Evolutionary conservation across 75 land plant genomes (phyloP).

Genomic region (Selaginella moellendorffii): DNA sequence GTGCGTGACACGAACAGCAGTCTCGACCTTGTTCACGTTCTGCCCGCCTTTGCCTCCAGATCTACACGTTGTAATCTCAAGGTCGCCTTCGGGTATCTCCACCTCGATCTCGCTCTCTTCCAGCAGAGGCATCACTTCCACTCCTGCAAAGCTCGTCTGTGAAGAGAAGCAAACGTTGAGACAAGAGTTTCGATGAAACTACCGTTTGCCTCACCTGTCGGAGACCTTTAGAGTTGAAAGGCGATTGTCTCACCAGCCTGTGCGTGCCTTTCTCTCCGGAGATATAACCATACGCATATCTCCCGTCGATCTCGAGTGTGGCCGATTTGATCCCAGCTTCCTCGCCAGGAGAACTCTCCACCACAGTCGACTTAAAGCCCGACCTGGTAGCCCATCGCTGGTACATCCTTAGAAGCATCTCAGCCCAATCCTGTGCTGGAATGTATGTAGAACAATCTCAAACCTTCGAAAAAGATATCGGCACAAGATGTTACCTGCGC

Average conservation of each 20-base stretch:
- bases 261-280: constrained; percentile 96
- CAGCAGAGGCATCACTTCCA: constrained; percentile 91
- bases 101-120: constrained; percentile 69
- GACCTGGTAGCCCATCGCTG: constrained; percentile 89
- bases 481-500: constrained; percentile 48
- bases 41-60: constrained; percentile 97
- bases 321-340: constrained; percentile 99
- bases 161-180: not conserved
- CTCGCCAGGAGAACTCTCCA: constrained; percentile 82
- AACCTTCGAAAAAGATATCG: not conserved
- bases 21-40: constrained; percentile 97
- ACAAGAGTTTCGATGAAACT: constrained; percentile 1
- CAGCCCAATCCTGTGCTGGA: constrained; percentile 99
- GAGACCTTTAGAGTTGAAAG: constrained; percentile 89
- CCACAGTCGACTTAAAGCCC: constrained; percentile 59
- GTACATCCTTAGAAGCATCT: constrained; percentile 96
- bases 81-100: constrained; percentile 81
- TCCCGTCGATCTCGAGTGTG: constrained; percentile 73
- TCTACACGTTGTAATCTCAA: constrained; percentile 61
- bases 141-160: constrained; percentile 97
- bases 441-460: not conserved
- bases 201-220: constrained; percentile 51
- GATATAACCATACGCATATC: constrained; percentile 82
- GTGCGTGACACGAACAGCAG: constrained; percentile 94
- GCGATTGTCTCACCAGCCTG: constrained; percentile 84